Percentiles rank a stretch among this genome's conserved stretches.
phyloP scores from a whole-genome alignment of 805 yeast species.

The Hanseniaspora guilliermondii region DNA sequence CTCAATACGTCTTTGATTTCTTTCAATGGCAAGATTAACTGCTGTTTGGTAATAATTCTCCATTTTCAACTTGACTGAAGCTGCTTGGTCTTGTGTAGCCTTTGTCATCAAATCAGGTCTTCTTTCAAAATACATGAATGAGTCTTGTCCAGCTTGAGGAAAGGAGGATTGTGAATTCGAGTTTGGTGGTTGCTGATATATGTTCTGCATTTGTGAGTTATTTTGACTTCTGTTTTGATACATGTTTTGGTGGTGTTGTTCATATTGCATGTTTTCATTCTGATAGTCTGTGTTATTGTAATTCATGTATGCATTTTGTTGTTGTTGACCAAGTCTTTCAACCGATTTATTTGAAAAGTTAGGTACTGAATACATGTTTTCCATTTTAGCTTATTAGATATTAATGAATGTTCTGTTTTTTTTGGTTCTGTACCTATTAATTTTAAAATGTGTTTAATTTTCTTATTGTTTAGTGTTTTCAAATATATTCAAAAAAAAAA shows the following conservation, averaged over 20 bases:
- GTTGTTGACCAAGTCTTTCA: constrained; percentile 12
- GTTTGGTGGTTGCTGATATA: constrained; percentile 17
- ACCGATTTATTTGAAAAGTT: constrained; percentile 7
- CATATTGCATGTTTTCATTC: constrained; percentile 14
- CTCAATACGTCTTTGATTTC: constrained; percentile 83
- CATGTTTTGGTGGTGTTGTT: constrained; percentile 20
- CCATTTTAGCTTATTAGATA: not conserved
- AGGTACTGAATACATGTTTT: constrained; percentile 10
- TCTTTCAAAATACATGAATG: constrained; percentile 54
- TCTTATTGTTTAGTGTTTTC: too few relatives aligned
- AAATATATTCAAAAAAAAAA: too few relatives aligned
- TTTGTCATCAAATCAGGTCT: constrained; percentile 71
- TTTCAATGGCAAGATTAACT: constrained; percentile 83
- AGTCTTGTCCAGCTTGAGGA: constrained; percentile 10
- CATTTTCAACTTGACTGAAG: constrained; percentile 66
- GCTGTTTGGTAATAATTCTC: constrained; percentile 79
- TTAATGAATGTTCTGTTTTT: not conserved
- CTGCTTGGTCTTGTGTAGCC: constrained; percentile 66
- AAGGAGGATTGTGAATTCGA: constrained; percentile 17
- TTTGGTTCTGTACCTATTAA: not conserved
- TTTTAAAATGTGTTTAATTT: too few relatives aligned
- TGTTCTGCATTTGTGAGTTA: constrained; percentile 18
- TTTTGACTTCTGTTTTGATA: constrained; percentile 20
- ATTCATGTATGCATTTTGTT: constrained; percentile 15
- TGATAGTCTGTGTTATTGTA: constrained; percentile 9